Conservation (phyloP, 2,329 filamentous ascomycete genomes). For the Nothomitra cinnamomea region DNA sequence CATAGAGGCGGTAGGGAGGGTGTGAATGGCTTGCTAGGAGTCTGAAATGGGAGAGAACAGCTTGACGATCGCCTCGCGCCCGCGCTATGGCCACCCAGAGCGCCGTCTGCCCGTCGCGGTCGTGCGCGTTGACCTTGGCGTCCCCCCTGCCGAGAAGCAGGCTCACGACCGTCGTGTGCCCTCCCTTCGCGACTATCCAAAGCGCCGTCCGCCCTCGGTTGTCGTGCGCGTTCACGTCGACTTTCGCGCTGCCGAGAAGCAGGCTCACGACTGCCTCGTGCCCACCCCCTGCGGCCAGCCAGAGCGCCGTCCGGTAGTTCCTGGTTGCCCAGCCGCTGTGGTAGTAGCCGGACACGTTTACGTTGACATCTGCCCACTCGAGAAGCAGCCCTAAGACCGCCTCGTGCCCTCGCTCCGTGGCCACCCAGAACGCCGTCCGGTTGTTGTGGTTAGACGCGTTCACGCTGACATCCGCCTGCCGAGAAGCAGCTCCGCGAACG, state of each 20-base stretch:
- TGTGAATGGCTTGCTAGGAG: no score
- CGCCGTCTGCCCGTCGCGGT: constrained; percentile 8
- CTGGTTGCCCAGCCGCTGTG: no score
- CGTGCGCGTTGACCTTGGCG: background rate
- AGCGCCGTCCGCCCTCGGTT: constrained; percentile 20
- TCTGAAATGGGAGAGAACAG: no score
- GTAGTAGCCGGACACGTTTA: constrained; percentile 10
- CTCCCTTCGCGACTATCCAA: constrained; percentile 20
- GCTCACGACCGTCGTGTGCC: constrained; percentile 19
- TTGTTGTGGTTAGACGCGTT: constrained; percentile 7
- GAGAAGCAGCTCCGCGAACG: constrained; percentile 11
- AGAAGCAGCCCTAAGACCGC: constrained; percentile 17
- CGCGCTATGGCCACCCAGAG: constrained; percentile 11
- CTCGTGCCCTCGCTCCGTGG: constrained; percentile 19
- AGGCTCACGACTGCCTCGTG: constrained; percentile 10
- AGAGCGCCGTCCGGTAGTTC: constrained; percentile 10
- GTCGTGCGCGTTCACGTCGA: constrained; percentile 18
- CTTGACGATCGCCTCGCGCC: constrained; percentile 11
- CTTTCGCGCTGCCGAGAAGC: constrained; percentile 11
- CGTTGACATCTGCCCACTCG: background rate
- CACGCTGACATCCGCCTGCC: constrained; percentile 6
- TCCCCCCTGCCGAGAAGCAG: constrained; percentile 12
- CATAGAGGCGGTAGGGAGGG: no score
- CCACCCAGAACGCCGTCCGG: constrained; percentile 18
- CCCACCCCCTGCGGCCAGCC: constrained; percentile 11